A percentile compares a stretch with the other conserved stretches of the same genome.
phyloP scores from a whole-genome alignment of 2,329 filamentous ascomycete species.

The Ophiostoma ips region DNA sequence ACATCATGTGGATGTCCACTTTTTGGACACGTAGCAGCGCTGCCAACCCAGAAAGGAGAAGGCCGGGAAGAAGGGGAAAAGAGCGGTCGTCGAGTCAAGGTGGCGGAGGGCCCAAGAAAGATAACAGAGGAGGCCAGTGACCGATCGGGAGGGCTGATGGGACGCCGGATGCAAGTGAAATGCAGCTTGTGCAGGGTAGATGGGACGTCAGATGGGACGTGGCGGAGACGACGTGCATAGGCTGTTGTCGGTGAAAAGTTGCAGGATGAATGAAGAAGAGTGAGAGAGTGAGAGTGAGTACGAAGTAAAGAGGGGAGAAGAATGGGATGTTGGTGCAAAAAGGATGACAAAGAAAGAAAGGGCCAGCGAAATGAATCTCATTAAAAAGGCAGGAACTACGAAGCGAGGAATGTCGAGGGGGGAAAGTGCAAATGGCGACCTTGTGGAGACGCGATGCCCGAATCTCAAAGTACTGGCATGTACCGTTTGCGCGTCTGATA shows the following conservation, averaged over 20 bases:
- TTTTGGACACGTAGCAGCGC: neutral
- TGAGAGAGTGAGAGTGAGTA: neutral
- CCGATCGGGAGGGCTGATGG: neutral
- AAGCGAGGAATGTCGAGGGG: no score
- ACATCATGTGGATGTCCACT: slow-evolving; percentile 1
- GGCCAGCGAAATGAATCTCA: neutral
- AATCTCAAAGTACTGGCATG: no score
- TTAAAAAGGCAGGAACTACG: neutral
- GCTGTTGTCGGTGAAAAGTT: neutral
- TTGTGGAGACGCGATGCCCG: no score
- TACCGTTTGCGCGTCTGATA: no score
- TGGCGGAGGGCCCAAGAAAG: neutral
- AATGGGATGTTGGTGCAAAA: neutral
- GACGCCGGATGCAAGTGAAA: neutral
- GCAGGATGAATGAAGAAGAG: neutral
- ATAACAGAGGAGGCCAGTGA: neutral
- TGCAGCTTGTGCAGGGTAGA: neutral
- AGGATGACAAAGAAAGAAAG: neutral
- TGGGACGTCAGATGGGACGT: neutral
- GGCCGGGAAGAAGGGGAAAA: neutral
- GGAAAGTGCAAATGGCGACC: no score
- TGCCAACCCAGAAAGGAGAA: neutral
- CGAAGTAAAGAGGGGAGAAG: no score
- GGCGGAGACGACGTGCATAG: neutral
- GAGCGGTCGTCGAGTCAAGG: neutral